These are phyloP conservation scores for Plenodomus biglobosus DNA, from an alignment of 2,329 filamentous ascomycete genomes.

Conservation along the genomic window DNA sequence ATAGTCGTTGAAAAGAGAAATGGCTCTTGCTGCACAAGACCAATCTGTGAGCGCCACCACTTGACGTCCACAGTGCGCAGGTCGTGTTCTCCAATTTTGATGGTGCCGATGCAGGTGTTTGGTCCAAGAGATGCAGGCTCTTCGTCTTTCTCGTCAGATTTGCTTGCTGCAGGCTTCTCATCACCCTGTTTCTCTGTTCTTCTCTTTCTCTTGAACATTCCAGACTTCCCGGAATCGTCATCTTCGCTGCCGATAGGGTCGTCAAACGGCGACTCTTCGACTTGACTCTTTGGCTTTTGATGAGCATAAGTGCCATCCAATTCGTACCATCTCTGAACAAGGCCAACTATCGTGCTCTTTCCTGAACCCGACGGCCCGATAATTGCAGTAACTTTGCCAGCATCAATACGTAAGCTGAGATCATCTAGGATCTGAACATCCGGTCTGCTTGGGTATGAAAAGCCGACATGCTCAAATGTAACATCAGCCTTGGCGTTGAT, in stretches of 20 bases:
- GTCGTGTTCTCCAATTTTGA: conserved; percentile 33
- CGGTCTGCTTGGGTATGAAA: conserved; percentile 52
- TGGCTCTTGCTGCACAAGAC: conserved; percentile 46
- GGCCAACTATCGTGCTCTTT: conserved; percentile 72
- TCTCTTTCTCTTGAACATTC: conserved; percentile 10
- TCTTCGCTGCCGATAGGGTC: neutral
- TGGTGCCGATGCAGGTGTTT: conserved; percentile 37
- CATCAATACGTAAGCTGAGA: conserved; percentile 60
- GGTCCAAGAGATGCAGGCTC: conserved; percentile 24
- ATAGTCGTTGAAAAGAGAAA: conserved; percentile 47
- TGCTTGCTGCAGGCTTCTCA: neutral
- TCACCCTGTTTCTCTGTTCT: conserved; percentile 1
- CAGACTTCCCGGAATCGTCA: conserved; percentile 16
- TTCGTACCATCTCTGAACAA: conserved; percentile 73
- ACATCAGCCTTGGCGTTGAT: conserved; percentile 40
- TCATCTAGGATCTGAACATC: conserved; percentile 65
- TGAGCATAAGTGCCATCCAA: conserved; percentile 41
- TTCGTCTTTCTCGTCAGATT: conserved; percentile 13
- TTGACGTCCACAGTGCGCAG: conserved; percentile 40
- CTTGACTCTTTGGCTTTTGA: conserved; percentile 4
- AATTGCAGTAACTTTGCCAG: conserved; percentile 70
- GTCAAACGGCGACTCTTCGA: neutral
- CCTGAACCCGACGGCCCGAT: conserved; percentile 69
- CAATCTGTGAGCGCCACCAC: conserved; percentile 53
- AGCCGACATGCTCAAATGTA: conserved; percentile 37